Base-by-base conservation (phyloP, 257 asterid species). In the Solanum tarijense region DNA sequence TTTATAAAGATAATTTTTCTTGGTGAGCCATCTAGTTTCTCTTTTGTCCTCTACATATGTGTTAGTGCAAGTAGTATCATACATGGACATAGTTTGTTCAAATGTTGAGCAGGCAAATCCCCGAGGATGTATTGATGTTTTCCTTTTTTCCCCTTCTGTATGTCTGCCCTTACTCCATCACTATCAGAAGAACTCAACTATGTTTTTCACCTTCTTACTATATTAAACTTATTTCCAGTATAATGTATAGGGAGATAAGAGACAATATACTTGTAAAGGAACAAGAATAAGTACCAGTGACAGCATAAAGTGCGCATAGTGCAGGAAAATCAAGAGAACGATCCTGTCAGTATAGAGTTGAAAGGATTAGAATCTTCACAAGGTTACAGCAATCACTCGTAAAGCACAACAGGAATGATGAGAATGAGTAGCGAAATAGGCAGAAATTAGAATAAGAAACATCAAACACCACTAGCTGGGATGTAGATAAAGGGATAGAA, bases 241-340 rank as follows among this genome's bases (percentile, higher is more conserved):
- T 20, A 82, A 82, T 16, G 27, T 82, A 82, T 27, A 82, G 43
- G 69, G 85, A 87, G 73, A 69, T 25, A 68, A 41, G 76, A 85
- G 87, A 84, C 41, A 14, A 87, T 43, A 14, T 79, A 3, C 66
- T 79, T 79, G 85, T 43, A 79, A 85, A 35, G 76, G 83, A 82
- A 84, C 88, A 82, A 89, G 65, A 79, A 88, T 25, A 86, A 46
- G 88, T 95, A 95, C 98, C 98, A 68, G 98, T 96, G 89, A 93
- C 96, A 90, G 98, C 98, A 91, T 96, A 96, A n/a, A 96, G 91
- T 32, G 98, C 98, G 76, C 98, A 94, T 83, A 96, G 81, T 88
- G 94, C 96, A 72, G 91, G 92, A 88, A 96, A 95, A 90, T 95
- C 98, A 84, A 95, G 96, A 87, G 98, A 94, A 34, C 95, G 93